Evolutionary conservation across 192 early-diverging fungal genomes (phyloP).

Genomic region (Linnemannia schmuckeri): DNA sequence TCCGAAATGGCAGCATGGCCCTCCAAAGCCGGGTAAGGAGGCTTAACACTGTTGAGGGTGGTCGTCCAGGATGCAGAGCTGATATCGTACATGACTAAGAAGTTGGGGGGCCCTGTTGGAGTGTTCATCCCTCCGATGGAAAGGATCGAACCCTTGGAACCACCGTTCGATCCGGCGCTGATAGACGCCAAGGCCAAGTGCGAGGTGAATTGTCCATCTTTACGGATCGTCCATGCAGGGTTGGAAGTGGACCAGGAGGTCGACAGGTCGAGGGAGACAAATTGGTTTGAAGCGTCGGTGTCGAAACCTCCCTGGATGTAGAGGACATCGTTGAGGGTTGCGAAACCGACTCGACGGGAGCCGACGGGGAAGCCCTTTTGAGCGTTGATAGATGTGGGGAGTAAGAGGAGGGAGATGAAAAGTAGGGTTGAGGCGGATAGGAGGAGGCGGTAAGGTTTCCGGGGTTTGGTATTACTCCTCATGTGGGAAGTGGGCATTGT

Average conservation of each 20-base stretch:
- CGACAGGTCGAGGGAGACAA: constrained; percentile 40
- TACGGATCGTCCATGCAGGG: constrained; percentile 22
- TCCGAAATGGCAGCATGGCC: constrained; percentile 44
- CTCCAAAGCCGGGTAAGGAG: constrained; percentile 27
- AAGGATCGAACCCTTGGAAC: constrained; percentile 17
- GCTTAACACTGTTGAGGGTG: neutral
- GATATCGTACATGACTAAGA: constrained; percentile 30
- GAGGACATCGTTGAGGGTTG: constrained; percentile 29
- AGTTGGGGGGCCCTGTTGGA: neutral
- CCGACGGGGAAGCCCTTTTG: neutral
- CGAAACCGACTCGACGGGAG: constrained; percentile 37
- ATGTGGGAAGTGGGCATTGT: neutral
- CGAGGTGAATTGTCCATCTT: constrained; percentile 20
- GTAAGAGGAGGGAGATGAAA: neutral
- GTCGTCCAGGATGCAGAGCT: constrained; percentile 1
- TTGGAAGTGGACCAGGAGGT: constrained; percentile 22
- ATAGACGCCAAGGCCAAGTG: constrained; percentile 31
- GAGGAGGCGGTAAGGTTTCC: neutral
- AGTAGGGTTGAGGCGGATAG: neutral
- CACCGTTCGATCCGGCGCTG: constrained; percentile 25
- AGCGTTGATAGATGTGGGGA: neutral
- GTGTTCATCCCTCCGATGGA: constrained; percentile 32
- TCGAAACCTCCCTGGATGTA: constrained; percentile 51
- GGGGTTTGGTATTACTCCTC: neutral
- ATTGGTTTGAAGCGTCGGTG: constrained; percentile 10